Evolutionary conservation across 441 rosid genomes (phyloP).

Genomic region (Croton setiger): DNA sequence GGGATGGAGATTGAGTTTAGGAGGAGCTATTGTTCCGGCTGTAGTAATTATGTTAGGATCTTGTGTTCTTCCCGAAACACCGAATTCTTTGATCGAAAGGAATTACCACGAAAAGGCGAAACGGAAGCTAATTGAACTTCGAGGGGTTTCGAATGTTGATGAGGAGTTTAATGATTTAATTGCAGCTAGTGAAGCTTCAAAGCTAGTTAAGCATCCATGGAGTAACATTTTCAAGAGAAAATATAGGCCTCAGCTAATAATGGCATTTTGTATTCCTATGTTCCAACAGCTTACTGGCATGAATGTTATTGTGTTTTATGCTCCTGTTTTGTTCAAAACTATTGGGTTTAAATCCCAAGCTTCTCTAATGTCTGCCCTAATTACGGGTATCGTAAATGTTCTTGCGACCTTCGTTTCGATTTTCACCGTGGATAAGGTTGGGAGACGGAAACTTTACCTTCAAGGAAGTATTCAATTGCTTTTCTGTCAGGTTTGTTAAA

Average conservation of each 20-base stretch:
- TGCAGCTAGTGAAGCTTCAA: constrained; percentile 41
- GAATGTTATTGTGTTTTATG: constrained; percentile 54
- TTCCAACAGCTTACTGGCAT: constrained; percentile 58
- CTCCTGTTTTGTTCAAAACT: constrained; percentile 49
- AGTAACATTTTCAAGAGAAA: constrained; percentile 35
- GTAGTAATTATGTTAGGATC: constrained; percentile 21
- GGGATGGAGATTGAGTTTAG: constrained; percentile 39
- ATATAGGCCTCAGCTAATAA: constrained; percentile 49
- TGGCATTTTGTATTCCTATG: constrained; percentile 44
- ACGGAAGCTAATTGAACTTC: constrained; percentile 17
- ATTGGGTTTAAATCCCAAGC: constrained; percentile 48
- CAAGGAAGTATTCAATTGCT: constrained; percentile 55
- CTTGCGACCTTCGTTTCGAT: constrained; percentile 44
- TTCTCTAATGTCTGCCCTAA: constrained; percentile 48
- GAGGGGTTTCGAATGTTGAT: constrained; percentile 20
- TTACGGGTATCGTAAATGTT: constrained; percentile 44
- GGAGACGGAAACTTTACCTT: constrained; percentile 47
- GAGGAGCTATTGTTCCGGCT: constrained; percentile 34
- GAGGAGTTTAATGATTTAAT: constrained; percentile 43
- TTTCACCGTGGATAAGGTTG: constrained; percentile 38
- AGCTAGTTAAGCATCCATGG: constrained; percentile 48
- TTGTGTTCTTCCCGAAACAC: constrained; percentile 32
- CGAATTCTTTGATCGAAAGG: constrained; percentile 33
- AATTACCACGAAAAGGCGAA: constrained; percentile 24
- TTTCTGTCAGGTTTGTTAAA: constrained; percentile 35